Evolutionary conservation across 495 filamentous ascomycete species (phyloP).

Genomic region (Penicillium roqueforti): DNA sequence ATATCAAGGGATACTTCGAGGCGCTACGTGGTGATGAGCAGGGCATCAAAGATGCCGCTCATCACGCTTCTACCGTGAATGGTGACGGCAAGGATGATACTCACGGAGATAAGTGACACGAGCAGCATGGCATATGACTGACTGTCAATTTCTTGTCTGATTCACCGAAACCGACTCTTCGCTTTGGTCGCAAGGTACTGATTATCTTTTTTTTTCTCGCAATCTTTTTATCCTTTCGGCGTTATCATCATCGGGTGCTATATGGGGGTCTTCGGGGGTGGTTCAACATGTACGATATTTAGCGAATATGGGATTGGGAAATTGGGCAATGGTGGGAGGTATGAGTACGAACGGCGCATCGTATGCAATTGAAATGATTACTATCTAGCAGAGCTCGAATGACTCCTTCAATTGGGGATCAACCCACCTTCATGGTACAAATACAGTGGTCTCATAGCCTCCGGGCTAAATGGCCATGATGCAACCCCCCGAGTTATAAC

Average conservation of each 20-base stretch:
- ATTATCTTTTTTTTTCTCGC: not conserved
- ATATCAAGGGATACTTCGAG: conserved; percentile 94
- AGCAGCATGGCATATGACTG: conserved; percentile 41
- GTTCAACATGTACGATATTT: conserved; percentile 2
- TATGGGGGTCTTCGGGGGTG: not conserved
- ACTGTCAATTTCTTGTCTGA: not conserved
- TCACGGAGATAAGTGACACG: conserved; percentile 24
- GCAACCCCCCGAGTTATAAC: conserved; percentile 3
- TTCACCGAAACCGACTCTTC: not conserved
- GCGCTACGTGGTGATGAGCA: conserved; percentile 82
- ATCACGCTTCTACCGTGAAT: conserved; percentile 27
- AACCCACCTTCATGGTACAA: not conserved
- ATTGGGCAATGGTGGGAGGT: not conserved
- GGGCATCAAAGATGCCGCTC: conserved; percentile 46
- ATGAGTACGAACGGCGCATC: not conserved
- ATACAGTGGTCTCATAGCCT: not conserved
- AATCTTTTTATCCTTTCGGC: not conserved
- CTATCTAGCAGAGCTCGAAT: not conserved
- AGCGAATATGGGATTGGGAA: not conserved
- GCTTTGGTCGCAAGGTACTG: conserved; percentile 17
- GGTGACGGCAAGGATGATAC: conserved; percentile 18
- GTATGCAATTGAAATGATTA: not conserved
- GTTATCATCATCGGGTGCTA: not conserved
- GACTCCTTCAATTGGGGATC: not conserved
- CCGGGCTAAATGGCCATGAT: not conserved